Base-by-base conservation (phyloP, 371 early-diverging fungal genomes). In the Caulochytrium protostelioides region DNA sequence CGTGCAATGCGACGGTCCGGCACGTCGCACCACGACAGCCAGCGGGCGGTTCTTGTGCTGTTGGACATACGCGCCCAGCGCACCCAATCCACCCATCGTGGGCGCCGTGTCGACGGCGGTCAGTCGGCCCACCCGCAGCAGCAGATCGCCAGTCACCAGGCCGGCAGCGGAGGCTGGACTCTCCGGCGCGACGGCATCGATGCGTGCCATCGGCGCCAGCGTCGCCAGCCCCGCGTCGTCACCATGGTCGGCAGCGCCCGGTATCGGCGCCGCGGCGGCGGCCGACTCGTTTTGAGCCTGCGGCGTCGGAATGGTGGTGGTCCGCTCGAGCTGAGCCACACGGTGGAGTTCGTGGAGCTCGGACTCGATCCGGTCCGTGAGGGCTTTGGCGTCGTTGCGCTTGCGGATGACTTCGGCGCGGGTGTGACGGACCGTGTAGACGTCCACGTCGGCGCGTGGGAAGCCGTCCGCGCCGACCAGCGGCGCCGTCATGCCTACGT, bases 401-500 rank as follows among this genome's bases (percentile, higher is more conserved):
- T 37, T 53, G 49, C 76, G 59, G 28, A 72, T 62, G 16, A 85
- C 65, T 27, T 52, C 39, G 25, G 62, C 53, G 3, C 87, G 68
- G 0, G 69, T 57, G 12, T 65, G 48, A 22, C 76, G 57, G 9
- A 79, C 65, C 1, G 72, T 55, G 19, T 70, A 74, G 0, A 90
- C 63, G 45, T 90, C 90, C 10, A 90, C 50, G 52, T 87, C 89
- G 10, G 74, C 54, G 17, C 84, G 65, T 4, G 91, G 90, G 44
- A 79, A 90, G 0, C 89, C 87, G 7, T 60, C 49, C 2, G 41
- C 24, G 46, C 84, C 89, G 2, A 85, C 60, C 20, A 90, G 62
- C 3, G 72, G 57, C 14, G 71, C 72, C 3, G 59, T 54, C 70
- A 79, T 72, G 28, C 69, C 70, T 2, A 79, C 70, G 28, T 71